Evolutionary conservation across 192 early-diverging fungal genomes (phyloP).

Genomic region (Neocallimastix lanati): DNA sequence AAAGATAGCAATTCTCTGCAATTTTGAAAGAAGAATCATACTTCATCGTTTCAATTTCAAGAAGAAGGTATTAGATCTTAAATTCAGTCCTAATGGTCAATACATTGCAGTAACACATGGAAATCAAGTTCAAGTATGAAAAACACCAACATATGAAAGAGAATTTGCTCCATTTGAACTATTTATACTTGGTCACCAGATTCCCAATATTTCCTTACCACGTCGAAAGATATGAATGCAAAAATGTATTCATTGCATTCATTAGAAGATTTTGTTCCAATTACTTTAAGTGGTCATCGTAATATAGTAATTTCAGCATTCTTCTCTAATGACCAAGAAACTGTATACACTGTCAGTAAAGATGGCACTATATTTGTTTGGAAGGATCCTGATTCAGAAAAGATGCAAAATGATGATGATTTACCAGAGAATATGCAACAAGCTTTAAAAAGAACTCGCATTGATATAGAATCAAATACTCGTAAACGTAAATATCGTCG

Average conservation of each 20-base stretch:
- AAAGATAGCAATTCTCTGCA: conserved; percentile 63
- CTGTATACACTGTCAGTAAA: conserved; percentile 64
- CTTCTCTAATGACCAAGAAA: conserved; percentile 45
- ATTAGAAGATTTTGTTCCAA: conserved; percentile 44
- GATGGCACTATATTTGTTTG: conserved; percentile 87
- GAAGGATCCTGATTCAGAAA: conserved; percentile 8
- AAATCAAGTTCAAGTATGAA: conserved; percentile 74
- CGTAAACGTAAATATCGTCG: background rate
- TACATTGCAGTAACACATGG: conserved; percentile 75
- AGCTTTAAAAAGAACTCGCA: conserved; percentile 10
- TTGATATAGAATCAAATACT: background rate
- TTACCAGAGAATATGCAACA: conserved; percentile 23
- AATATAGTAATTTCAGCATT: conserved; percentile 68
- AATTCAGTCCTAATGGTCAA: conserved; percentile 83
- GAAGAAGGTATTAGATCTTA: conserved; percentile 51
- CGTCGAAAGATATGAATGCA: conserved; percentile 67
- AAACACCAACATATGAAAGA: conserved; percentile 70
- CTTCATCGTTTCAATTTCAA: conserved; percentile 83
- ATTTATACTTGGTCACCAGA: conserved; percentile 77
- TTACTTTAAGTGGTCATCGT: conserved; percentile 67
- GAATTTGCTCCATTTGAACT: conserved; percentile 88
- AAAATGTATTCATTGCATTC: conserved; percentile 53
- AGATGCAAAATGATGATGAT: conserved; percentile 9
- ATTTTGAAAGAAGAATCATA: conserved; percentile 63
- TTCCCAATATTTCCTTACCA: conserved; percentile 44